Evolutionary conservation across 805 yeast species (phyloP).

Genomic region (Ogataea parapolymorpha): DNA sequence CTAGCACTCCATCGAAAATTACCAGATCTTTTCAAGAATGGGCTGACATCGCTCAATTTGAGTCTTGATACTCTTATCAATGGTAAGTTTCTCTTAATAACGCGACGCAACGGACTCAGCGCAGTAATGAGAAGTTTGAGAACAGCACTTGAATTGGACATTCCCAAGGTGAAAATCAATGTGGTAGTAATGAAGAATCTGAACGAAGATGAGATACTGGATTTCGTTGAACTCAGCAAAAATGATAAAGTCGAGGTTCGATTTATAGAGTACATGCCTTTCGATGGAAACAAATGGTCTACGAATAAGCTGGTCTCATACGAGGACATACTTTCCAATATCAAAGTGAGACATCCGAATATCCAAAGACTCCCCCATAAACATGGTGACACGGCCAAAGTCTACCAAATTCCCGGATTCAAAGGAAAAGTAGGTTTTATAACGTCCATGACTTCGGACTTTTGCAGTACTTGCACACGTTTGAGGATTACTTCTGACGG

Average conservation of each 20-base stretch:
- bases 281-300: constrained; percentile 54
- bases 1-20: constrained; percentile 47
- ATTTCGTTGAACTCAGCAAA: constrained; percentile 43
- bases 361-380: constrained; percentile 23
- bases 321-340: constrained; percentile 39
- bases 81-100: constrained; percentile 47
- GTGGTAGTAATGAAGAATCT: constrained; percentile 47
- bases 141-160: constrained; percentile 40
- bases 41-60: constrained; percentile 46
- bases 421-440: constrained; percentile 49
- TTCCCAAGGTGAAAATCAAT: constrained; percentile 47
- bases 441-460: constrained; percentile 53
- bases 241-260: constrained; percentile 43
- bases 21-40: constrained; percentile 38
- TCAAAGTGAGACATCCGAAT: constrained; percentile 31
- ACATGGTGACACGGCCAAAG: constrained; percentile 50
- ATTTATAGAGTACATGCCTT: constrained; percentile 59
- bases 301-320: constrained; percentile 42
- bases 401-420: constrained; percentile 41
- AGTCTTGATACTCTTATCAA: constrained; percentile 49
- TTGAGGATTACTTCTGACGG: constrained; percentile 52
- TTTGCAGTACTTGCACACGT: constrained; percentile 51
- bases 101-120: constrained; percentile 47
- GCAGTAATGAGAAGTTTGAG: constrained; percentile 44
- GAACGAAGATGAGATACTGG: constrained; percentile 50